Base-by-base conservation (phyloP, 1,284 basidiomycete species). In the Golubevia pallescens region DNA sequence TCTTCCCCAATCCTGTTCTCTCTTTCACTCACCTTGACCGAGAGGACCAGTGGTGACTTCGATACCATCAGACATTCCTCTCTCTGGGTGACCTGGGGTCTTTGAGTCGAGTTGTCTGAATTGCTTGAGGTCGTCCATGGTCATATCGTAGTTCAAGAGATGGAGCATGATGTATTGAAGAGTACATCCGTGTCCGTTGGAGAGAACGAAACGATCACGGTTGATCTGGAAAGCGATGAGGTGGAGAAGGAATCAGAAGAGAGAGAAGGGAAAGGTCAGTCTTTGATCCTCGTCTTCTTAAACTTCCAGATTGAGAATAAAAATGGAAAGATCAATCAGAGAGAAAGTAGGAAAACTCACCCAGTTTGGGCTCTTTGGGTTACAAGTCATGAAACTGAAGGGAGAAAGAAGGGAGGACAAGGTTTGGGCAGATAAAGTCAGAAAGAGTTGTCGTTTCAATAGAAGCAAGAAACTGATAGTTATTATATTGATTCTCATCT, bases 31-130 rank as follows among this genome's bases (percentile, higher is more conserved):
- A 60, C 94, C 94, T 87, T 97, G 95, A 60, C 95, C 95, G 42
- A 97, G 91, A 69, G 95, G 95, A 71, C 95, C 95, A 65, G 95
- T 97, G 77, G 95, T 97, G 73, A 97, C 94, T 88, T 97, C 95
- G 71, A 97, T 90, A 79, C 95, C 95, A 75, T 94, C 93, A 21
- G 94, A 95, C 86, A 95, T 92, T 67, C 90, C 89, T 65, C 90
- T 88, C 87, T 97, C 95, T 48, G 94, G 94, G 88, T 97, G 94
- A 80, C 95, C 95, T 24, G 82, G 80, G 54, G 80, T 80, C 67
- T 77, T 77, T 69, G 93, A 95, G 85, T 91, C 92, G 66, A 97
- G 85, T 87, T 97, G 94, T 62, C 80, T 73, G 80, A 80, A 80
- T 72, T 76, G 66, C 88, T 94, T 93, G 75, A 94, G 90, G 86